Percentiles rank a stretch among this genome's conserved stretches.
Conservation (phyloP, 768 basidiomycete species). For the Gautieria morchelliformis region DNA sequence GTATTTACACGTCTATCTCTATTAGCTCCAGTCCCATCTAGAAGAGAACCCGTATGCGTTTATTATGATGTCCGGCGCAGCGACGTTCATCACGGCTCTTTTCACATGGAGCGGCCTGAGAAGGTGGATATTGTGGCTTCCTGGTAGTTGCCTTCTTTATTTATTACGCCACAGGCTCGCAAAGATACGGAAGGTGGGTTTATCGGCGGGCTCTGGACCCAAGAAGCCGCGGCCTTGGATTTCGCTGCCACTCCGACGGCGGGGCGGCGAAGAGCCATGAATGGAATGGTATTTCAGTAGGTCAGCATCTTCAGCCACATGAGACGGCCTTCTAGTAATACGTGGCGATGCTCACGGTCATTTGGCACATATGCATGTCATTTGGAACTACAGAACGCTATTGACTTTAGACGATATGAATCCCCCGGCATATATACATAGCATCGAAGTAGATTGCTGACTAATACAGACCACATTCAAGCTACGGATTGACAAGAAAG, state of each 20-base stretch:
- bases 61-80: conserved; percentile 48
- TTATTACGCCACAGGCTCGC: conserved; percentile 23
- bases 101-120: conserved; percentile 62
- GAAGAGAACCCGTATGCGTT: conserved; percentile 73
- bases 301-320: too few species aligned
- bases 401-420: too few species aligned
- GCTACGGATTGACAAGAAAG: too few species aligned
- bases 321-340: too few species aligned
- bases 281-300: too few species aligned
- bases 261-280: conserved; percentile 20
- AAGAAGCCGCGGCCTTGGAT: conserved; percentile 2
- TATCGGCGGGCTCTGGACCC: conserved; percentile 10
- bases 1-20: not conserved
- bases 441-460: too few species aligned
- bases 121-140: conserved; percentile 27
- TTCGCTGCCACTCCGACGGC: conserved; percentile 27
- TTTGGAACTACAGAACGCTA: too few species aligned
- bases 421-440: too few species aligned
- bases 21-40: conserved; percentile 62
- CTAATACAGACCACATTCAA: too few species aligned
- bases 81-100: conserved; percentile 47
- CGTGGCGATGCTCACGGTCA: too few species aligned
- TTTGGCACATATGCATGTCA: too few species aligned
- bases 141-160: not conserved
- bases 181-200: conserved; percentile 36